Percentiles rank a stretch among this genome's conserved stretches.
phyloP scores from a whole-genome alignment of 441 rosid genomes.

The Adansonia grandidieri region DNA sequence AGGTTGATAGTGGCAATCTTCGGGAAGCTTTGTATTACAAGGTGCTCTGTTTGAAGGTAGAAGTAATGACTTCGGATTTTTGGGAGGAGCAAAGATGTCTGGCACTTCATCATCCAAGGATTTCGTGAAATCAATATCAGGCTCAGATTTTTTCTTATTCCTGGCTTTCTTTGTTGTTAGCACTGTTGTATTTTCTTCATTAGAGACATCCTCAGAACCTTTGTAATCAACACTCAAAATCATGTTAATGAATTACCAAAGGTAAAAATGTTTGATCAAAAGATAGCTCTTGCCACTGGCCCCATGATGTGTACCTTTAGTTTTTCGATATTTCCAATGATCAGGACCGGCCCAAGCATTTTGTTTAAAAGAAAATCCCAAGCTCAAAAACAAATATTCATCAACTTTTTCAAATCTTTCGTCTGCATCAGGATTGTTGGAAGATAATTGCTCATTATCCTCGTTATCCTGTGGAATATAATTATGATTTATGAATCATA shows the following conservation, averaged over 20 bases:
- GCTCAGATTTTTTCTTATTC: conserved; percentile 65
- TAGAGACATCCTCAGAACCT: conserved; percentile 53
- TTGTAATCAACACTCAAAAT: conserved; percentile 25
- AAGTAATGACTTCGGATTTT: conserved; percentile 71
- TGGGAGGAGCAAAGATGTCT: conserved; percentile 78
- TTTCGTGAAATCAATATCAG: conserved; percentile 73
- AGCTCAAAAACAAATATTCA: conserved; percentile 54
- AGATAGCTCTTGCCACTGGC: conserved; percentile 2
- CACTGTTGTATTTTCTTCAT: conserved; percentile 49
- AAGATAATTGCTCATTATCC: conserved; percentile 50
- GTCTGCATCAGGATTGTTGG: conserved; percentile 46
- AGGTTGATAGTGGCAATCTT: conserved; percentile 97
- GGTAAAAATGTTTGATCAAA: conserved; percentile 19
- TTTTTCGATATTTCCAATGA: conserved; percentile 85
- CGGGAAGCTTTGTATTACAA: conserved; percentile 74
- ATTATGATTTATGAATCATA: conserved; percentile 6
- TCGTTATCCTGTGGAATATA: conserved; percentile 55
- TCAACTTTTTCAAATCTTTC: conserved; percentile 64
- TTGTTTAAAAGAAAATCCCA: conserved; percentile 72
- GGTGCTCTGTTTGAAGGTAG: conserved; percentile 70
- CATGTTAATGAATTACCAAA: conserved; percentile 28
- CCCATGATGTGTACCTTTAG: conserved; percentile 53
- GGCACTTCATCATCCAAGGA: conserved; percentile 65
- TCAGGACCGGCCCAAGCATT: conserved; percentile 99
- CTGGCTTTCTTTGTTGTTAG: conserved; percentile 55